Evolutionary conservation across 352 stramenopile genomes (phyloP).

Genomic region (Elongisporangium undulatum): DNA sequence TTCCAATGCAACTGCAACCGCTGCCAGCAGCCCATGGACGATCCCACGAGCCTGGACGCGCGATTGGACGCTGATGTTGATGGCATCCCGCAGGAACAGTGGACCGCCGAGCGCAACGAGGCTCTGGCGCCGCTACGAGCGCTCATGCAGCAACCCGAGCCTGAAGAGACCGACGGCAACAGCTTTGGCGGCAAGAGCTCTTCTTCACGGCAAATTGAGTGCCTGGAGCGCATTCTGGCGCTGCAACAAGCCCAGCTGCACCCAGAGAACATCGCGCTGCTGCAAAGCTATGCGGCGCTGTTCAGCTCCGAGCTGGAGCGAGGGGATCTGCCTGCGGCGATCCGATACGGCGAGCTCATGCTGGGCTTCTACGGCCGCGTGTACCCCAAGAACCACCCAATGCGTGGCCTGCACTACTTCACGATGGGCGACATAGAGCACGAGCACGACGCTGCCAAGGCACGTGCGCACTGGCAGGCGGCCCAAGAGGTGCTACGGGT

Average conservation of each 20-base stretch:
- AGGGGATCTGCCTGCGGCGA: constrained; percentile 18
- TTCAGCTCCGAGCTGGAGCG: constrained; percentile 56
- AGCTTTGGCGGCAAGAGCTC: neutral
- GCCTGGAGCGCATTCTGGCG: constrained; percentile 18
- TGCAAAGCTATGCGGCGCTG: constrained; percentile 42
- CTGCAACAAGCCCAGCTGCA: constrained; percentile 28
- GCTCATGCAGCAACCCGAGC: constrained; percentile 4
- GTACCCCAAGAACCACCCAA: constrained; percentile 55
- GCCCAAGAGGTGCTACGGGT: constrained; percentile 40
- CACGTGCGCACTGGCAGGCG: constrained; percentile 23
- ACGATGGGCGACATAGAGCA: constrained; percentile 48
- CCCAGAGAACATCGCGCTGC: constrained; percentile 31
- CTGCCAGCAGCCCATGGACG: constrained; percentile 26
- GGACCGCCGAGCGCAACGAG: constrained; percentile 21
- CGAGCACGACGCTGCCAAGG: constrained; percentile 10
- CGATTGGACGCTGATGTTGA: constrained; percentile 48
- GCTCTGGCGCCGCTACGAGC: constrained; percentile 14
- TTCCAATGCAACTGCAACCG: constrained; percentile 55
- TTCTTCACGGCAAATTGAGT: constrained; percentile 12
- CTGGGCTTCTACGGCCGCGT: constrained; percentile 54
- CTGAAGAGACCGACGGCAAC: constrained; percentile 15
- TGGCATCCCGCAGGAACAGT: constrained; percentile 29
- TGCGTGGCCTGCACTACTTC: constrained; percentile 59
- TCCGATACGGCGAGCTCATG: constrained; percentile 38
- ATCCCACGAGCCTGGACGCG: constrained; percentile 25